Conservation (phyloP, 2,329 filamentous ascomycete species). For the Phialemonium atrogriseum region DNA sequence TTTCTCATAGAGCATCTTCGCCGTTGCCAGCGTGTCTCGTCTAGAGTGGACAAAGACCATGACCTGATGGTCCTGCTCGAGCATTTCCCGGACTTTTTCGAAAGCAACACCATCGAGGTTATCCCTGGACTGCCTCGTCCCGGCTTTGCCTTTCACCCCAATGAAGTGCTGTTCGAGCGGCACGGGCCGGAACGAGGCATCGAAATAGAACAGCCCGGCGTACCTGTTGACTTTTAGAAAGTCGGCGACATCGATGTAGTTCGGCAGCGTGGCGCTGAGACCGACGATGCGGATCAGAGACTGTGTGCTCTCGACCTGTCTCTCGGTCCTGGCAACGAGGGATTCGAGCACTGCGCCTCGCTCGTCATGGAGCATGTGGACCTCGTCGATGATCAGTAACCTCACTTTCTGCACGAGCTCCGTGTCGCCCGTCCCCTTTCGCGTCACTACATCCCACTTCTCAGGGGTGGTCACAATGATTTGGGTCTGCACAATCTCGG, state of each 20-base stretch:
- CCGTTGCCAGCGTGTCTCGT: slow-evolving; percentile 85
- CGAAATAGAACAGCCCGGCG: slow-evolving; percentile 93
- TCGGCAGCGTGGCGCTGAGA: slow-evolving; percentile 89
- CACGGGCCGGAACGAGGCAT: slow-evolving; percentile 89
- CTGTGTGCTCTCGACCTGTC: slow-evolving; percentile 96
- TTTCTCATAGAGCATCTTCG: slow-evolving; percentile 78
- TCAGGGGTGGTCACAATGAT: slow-evolving; percentile 98
- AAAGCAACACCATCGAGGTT: slow-evolving; percentile 84
- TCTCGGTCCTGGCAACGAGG: slow-evolving; percentile 85
- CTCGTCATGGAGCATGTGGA: slow-evolving; percentile 98
- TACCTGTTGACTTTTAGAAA: slow-evolving; percentile 94
- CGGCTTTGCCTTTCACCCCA: slow-evolving; percentile 86
- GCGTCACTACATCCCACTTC: slow-evolving; percentile 98
- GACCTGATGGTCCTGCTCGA: slow-evolving; percentile 84
- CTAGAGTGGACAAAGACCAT: slow-evolving; percentile 99
- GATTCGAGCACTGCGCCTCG: slow-evolving; percentile 93
- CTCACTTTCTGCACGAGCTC: slow-evolving; percentile 96
- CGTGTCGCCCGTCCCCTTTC: slow-evolving; percentile 94
- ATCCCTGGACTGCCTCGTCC: slow-evolving; percentile 71
- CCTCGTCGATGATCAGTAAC: slow-evolving; percentile 94
- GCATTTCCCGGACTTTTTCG: slow-evolving; percentile 92
- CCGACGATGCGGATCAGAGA: slow-evolving; percentile 94
- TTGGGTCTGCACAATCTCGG: slow-evolving; percentile 91
- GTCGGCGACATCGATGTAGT: slow-evolving; percentile 93
- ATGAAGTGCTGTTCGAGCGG: slow-evolving; percentile 96